Conservation (phyloP, 2,329 filamentous ascomycete genomes). For the Paecilomyces dactylethromorphus region DNA sequence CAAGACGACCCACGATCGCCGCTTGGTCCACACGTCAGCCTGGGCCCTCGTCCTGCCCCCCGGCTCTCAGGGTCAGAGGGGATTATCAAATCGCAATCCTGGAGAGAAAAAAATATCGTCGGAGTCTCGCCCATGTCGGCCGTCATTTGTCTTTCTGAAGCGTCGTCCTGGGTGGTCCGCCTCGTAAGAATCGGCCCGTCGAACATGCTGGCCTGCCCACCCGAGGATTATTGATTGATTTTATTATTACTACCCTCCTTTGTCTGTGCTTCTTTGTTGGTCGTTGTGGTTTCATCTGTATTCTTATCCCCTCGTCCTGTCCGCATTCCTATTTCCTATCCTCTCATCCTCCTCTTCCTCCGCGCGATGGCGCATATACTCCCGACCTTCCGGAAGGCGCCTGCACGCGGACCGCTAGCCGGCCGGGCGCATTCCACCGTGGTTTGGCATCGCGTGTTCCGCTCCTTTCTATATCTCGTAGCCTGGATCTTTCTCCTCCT, state of each 20-base stretch:
- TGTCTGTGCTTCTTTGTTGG: not conserved
- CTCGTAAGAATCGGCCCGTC: not conserved
- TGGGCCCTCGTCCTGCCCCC: not conserved
- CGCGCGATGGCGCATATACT: constrained; percentile 17
- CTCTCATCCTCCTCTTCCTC: not conserved
- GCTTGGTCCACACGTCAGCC: not conserved
- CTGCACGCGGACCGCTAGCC: constrained; percentile 17
- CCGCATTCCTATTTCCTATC: not conserved
- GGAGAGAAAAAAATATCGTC: not conserved
- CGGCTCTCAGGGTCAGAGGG: not conserved
- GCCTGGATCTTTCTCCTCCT: constrained; percentile 73
- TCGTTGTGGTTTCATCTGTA: not conserved
- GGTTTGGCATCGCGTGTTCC: constrained; percentile 56
- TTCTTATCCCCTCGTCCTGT: not conserved
- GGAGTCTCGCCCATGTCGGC: not conserved
- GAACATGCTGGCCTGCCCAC: not conserved
- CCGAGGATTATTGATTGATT: not conserved
- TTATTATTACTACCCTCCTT: not conserved
- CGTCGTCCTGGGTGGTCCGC: not conserved
- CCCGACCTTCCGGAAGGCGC: constrained; percentile 18
- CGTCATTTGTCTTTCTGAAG: not conserved
- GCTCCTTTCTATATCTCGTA: constrained; percentile 65
- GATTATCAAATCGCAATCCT: not conserved
- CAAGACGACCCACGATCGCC: not conserved
- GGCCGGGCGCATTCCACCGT: constrained; percentile 24